phyloP scores from a whole-genome alignment of 2,329 filamentous ascomycete species.

The Fusarium goolgardi region DNA sequence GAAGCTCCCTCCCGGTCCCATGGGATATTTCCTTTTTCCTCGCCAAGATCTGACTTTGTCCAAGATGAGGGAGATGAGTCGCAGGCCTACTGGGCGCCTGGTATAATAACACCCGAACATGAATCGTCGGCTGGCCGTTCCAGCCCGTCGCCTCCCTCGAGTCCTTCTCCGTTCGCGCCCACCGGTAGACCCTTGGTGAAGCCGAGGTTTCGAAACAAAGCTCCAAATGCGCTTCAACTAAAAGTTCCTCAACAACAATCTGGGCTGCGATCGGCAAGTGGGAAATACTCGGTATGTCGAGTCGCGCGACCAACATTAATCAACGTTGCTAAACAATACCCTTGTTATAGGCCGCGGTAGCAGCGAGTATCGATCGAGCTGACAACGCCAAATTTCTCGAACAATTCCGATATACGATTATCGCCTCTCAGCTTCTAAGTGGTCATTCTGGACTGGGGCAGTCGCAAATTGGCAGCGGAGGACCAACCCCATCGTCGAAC shows the following conservation, averaged over 20 bases:
- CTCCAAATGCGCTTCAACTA: slow-evolving; percentile 58
- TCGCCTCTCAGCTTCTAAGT: slow-evolving; percentile 88
- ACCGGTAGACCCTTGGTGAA: slow-evolving; percentile 66
- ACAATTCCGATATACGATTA: slow-evolving; percentile 91
- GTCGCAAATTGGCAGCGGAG: slow-evolving; percentile 42
- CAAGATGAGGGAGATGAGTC: slow-evolving; percentile 62
- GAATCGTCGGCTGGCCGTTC: slow-evolving; percentile 50
- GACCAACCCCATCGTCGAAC: slow-evolving; percentile 21
- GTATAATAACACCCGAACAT: slow-evolving; percentile 52
- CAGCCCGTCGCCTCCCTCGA: slow-evolving; percentile 60
- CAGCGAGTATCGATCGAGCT: slow-evolving; percentile 76
- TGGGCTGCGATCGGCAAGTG: slow-evolving; percentile 59
- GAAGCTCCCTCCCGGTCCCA: slow-evolving; percentile 9
- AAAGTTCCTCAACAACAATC: slow-evolving; percentile 52
- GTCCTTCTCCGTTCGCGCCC: slow-evolving; percentile 66
- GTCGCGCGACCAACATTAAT: not conserved
- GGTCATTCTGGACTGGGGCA: slow-evolving; percentile 68
- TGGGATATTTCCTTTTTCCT: not conserved
- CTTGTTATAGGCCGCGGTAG: slow-evolving; percentile 70
- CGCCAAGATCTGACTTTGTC: slow-evolving; percentile 15
- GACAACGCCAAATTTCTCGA: slow-evolving; percentile 90
- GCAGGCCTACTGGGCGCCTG: slow-evolving; percentile 60
- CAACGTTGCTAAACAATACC: slow-evolving; percentile 19
- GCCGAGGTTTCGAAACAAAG: slow-evolving; percentile 64
- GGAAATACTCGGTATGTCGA: slow-evolving; percentile 63